These are phyloP conservation scores for Mucor ambiguus DNA, from an alignment of 371 early-diverging fungal species.

Conservation along the genomic window DNA sequence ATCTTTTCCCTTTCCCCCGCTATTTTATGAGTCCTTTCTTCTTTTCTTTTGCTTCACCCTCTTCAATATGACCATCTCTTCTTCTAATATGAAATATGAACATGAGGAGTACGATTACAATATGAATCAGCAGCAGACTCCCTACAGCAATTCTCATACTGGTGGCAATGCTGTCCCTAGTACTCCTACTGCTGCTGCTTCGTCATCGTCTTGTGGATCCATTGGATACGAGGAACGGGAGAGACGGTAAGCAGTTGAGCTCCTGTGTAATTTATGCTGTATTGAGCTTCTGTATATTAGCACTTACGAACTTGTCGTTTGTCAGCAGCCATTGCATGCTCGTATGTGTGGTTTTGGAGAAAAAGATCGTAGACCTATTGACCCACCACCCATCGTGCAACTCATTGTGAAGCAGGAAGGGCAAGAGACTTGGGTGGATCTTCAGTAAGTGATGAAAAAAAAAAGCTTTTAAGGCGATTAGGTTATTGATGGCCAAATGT, in stretches of 20 bases:
- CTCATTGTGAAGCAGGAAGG: conserved; percentile 56
- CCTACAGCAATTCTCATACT: not conserved
- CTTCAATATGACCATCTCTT: not conserved
- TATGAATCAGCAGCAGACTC: not conserved
- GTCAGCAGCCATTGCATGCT: conserved; percentile 82
- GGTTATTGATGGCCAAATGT: conserved; percentile 3
- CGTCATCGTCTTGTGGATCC: not conserved
- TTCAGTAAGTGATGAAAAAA: conserved; percentile 39
- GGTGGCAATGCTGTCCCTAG: not conserved
- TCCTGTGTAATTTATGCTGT: not conserved
- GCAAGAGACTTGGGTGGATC: conserved; percentile 39
- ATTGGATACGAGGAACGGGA: conserved; percentile 4
- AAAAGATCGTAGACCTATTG: conserved; percentile 73
- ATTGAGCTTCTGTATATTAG: conserved; percentile 19
- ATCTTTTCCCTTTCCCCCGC: not conserved
- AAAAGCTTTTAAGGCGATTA: not conserved
- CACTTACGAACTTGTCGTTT: conserved; percentile 56
- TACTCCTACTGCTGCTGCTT: not conserved
- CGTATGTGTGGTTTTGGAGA: conserved; percentile 88
- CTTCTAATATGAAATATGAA: conserved; percentile 2
- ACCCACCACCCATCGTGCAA: conserved; percentile 72
- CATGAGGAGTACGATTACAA: not conserved
- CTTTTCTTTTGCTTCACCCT: not conserved
- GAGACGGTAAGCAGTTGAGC: not conserved
- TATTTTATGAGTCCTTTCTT: not conserved